These are phyloP conservation scores for Bipolaris gigantea DNA, from an alignment of 2,329 filamentous ascomycete genomes.

Conservation along the genomic window DNA sequence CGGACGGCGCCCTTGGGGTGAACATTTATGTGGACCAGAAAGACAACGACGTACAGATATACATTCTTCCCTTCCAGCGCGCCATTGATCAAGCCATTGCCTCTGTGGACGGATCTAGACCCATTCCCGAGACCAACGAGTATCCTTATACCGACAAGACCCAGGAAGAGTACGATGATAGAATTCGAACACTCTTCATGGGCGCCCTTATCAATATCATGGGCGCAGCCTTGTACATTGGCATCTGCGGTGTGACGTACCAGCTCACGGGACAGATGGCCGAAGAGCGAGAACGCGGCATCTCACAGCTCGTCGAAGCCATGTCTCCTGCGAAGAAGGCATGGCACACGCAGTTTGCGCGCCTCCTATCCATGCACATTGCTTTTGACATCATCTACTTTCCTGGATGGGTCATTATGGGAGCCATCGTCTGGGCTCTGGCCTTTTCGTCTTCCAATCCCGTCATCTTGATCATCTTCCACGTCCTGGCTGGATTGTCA, in stretches of 20 bases:
- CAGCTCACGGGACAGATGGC: conserved; percentile 86
- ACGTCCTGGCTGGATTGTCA: conserved; percentile 74
- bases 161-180: conserved; percentile 64
- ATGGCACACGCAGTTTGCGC: conserved; percentile 76
- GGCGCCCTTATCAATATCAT: conserved; percentile 73
- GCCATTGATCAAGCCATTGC: conserved; percentile 76
- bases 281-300: conserved; percentile 80
- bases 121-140: conserved; percentile 55
- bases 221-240: conserved; percentile 76
- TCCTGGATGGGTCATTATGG: conserved; percentile 80
- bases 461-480: conserved; percentile 59
- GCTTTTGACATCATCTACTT: conserved; percentile 79
- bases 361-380: conserved; percentile 78
- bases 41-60: conserved; percentile 76
- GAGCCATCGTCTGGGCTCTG: conserved; percentile 64
- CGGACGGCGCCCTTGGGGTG: conserved; percentile 69
- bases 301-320: conserved; percentile 84
- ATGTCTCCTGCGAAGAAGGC: conserved; percentile 79
- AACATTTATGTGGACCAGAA: conserved; percentile 66
- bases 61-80: conserved; percentile 76
- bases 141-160: conserved; percentile 77
- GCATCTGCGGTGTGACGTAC: conserved; percentile 79
- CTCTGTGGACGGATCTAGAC: conserved; percentile 51
- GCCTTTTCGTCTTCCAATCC: conserved; percentile 55
- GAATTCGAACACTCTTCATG: conserved; percentile 72